Evolutionary conservation across 345 rosid species (phyloP).

Genomic region (Euphorbia lathyris): DNA sequence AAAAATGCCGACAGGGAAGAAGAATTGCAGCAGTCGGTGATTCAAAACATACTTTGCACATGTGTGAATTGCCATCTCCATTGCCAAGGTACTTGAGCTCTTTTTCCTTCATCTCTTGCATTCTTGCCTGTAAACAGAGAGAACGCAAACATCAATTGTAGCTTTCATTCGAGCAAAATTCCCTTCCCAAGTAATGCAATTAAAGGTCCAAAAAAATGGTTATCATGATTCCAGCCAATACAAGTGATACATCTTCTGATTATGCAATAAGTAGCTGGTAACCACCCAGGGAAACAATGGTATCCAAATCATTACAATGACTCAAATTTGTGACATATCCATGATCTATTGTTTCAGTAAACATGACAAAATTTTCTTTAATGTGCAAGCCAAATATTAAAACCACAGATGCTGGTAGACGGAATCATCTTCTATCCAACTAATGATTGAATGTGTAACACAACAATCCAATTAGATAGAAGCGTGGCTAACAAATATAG

Average conservation of each 20-base stretch:
- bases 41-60: conserved; percentile 97
- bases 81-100: conserved; percentile 64
- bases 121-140: conserved; percentile 59
- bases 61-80: conserved; percentile 84
- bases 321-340: background rate
- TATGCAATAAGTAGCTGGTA: background rate
- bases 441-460: background rate
- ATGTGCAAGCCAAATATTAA: background rate
- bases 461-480: too few relatives aligned
- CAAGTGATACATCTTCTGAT: background rate
- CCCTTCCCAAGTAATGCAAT: conserved; percentile 1
- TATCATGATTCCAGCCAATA: background rate
- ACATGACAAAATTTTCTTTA: background rate
- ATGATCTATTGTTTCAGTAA: background rate
- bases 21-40: conserved; percentile 94
- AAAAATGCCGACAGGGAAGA: conserved; percentile 99
- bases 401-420: background rate
- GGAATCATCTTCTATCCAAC: background rate
- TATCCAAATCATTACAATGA: background rate
- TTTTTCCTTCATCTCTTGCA: conserved; percentile 99
- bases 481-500: background rate
- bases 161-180: background rate
- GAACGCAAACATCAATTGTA: background rate
- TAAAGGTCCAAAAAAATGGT: background rate
- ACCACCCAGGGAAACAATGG: background rate